Percentiles rank a stretch among this genome's conserved stretches.
These are phyloP conservation scores for Penicillium angulare DNA, from an alignment of 495 filamentous ascomycete genomes.

Conservation along the genomic window DNA sequence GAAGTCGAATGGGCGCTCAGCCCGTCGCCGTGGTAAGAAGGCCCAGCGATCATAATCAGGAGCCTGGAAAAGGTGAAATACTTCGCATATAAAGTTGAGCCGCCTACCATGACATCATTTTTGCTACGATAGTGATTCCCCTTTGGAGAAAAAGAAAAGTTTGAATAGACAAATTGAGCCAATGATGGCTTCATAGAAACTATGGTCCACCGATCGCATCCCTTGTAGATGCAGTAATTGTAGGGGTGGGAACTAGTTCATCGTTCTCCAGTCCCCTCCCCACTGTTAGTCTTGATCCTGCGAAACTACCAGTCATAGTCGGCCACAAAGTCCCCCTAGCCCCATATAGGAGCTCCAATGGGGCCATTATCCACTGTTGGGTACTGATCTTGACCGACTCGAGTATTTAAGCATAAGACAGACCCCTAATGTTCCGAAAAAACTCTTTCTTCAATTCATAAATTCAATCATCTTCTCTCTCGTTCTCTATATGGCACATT, in stretches of 20 bases:
- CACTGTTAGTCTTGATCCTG: conserved; percentile 1
- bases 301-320: conserved; percentile 12
- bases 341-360: conserved; percentile 15
- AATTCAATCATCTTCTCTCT: neutral
- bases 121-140: neutral
- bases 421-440: too few relatives aligned
- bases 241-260: neutral
- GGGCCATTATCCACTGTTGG: conserved; percentile 22
- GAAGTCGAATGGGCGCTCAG: conserved; percentile 18
- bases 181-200: neutral
- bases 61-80: too few relatives aligned
- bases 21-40: conserved; percentile 33
- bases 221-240: neutral
- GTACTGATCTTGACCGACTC: conserved; percentile 24
- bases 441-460: too few relatives aligned
- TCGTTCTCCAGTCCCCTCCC: neutral
- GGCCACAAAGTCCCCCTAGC: conserved; percentile 7
- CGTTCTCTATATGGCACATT: neutral
- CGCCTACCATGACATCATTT: too few relatives aligned
- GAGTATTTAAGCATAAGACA: conserved; percentile 5
- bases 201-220: neutral
- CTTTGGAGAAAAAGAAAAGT: neutral
- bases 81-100: neutral
- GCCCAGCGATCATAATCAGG: conserved; percentile 31
- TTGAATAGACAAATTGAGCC: conserved; percentile 10